These are phyloP conservation scores for Metschnikowia peoriensis DNA, from an alignment of 805 yeast species.

Conservation along the genomic window DNA sequence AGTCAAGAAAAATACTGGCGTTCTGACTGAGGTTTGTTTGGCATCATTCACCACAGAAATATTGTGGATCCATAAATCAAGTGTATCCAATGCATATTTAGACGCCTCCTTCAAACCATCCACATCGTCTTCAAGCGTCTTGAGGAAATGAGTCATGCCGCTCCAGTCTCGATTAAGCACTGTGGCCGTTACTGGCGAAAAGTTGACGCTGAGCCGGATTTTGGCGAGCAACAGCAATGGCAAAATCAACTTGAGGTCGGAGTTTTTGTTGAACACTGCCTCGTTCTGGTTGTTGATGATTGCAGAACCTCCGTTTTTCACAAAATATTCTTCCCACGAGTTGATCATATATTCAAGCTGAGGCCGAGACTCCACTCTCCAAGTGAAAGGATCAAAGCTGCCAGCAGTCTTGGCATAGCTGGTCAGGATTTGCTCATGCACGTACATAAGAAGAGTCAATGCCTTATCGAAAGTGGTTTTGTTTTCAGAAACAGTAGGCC, in stretches of 20 bases:
- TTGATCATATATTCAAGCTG: conserved; percentile 54
- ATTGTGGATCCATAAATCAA: conserved; percentile 70
- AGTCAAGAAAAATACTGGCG: conserved; percentile 74
- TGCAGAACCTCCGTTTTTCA: conserved; percentile 62
- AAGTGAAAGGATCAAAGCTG: conserved; percentile 50
- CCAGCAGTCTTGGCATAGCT: conserved; percentile 32
- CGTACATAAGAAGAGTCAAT: conserved; percentile 57
- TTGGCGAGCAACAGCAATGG: conserved; percentile 68
- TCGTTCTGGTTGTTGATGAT: conserved; percentile 51
- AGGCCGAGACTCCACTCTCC: conserved; percentile 67
- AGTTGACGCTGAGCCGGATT: conserved; percentile 58
- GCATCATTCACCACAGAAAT: conserved; percentile 65
- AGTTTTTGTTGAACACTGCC: conserved; percentile 48
- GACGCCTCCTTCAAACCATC: conserved; percentile 67
- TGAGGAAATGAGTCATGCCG: conserved; percentile 56
- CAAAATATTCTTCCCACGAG: conserved; percentile 65
- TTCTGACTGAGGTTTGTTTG: conserved; percentile 63
- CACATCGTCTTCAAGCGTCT: conserved; percentile 46
- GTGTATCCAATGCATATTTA: conserved; percentile 53
- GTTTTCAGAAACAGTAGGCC: conserved; percentile 33
- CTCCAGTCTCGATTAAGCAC: conserved; percentile 69
- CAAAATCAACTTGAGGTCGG: conserved; percentile 60
- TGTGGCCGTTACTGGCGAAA: conserved; percentile 57
- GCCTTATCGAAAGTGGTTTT: conserved; percentile 48
- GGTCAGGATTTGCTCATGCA: conserved; percentile 63